phyloP scores from a whole-genome alignment of 1,284 basidiomycete species.

The Ganoderma lucidum region DNA sequence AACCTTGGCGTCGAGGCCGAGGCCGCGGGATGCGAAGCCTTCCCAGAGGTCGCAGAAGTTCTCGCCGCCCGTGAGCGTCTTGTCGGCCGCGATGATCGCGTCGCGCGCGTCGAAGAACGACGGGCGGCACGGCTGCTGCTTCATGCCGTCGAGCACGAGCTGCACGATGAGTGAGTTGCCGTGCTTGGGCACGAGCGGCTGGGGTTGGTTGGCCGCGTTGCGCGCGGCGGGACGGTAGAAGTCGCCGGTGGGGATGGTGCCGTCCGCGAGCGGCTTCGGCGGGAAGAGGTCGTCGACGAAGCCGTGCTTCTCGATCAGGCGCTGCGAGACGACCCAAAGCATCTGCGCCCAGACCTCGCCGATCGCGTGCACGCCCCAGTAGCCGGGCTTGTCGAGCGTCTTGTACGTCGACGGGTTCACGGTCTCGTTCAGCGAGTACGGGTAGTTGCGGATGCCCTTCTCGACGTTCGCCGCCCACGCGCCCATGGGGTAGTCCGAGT shows the following conservation, averaged over 20 bases:
- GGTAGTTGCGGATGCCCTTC: conserved; percentile 88
- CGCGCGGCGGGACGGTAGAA: conserved; percentile 72
- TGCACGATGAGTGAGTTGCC: conserved; percentile 91
- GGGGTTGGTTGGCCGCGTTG: conserved; percentile 47
- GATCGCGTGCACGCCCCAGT: conserved; percentile 92
- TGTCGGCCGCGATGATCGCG: conserved; percentile 94
- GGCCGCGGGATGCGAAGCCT: conserved; percentile 84
- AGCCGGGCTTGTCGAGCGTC: conserved; percentile 93
- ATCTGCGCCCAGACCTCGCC: conserved; percentile 98
- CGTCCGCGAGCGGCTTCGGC: conserved; percentile 68
- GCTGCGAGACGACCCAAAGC: conserved; percentile 85
- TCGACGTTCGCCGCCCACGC: conserved; percentile 89
- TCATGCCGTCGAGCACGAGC: conserved; percentile 93
- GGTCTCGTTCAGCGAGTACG: conserved; percentile 79
- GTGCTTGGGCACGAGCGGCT: conserved; percentile 85
- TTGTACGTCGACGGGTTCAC: conserved; percentile 94
- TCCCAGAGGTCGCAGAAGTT: conserved; percentile 93
- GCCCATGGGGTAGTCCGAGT: conserved; percentile 90
- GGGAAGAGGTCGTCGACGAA: conserved; percentile 85
- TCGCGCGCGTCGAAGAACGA: conserved; percentile 93
- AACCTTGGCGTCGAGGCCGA: conserved; percentile 81
- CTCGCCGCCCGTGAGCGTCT: conserved; percentile 90
- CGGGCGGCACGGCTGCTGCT: conserved; percentile 92
- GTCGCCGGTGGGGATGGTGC: conserved; percentile 68
- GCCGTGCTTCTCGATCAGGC: conserved; percentile 83